Evolutionary conservation across 345 rosid species (phyloP), one percentile per base, ranked within the genome.

Genomic region (Hevea brasiliensis): DNA sequence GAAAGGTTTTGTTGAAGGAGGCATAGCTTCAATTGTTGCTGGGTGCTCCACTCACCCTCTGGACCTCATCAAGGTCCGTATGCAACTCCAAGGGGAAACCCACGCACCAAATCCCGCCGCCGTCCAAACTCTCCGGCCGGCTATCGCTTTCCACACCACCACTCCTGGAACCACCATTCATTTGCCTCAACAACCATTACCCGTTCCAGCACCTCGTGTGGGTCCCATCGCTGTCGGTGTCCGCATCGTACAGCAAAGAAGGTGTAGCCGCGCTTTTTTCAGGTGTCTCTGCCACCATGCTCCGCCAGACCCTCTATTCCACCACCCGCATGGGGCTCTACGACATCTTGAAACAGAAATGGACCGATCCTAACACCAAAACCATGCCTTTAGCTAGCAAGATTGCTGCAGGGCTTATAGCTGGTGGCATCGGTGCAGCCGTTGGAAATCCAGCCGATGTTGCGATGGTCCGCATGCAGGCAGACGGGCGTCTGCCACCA

Each of bases 391-490:
- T 90, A 27, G 4, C 75, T 1, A 74, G 78, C 1, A 90, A 90
- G 77, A 83, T 90, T 26, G 69, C 75, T 0, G 94, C 93, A 53
- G 98, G 98, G 0, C 80, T 87, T 15, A 82, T 88, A 35, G 96
- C 98, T 42, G 98, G 96, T 5, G 96, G 81, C 0, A 86, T 93
- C 35, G 98, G 98, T 2, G 97, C 96, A 0, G 87, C 90, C 4
- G 92, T 90, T 1, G 98, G 98, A 14, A 93, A 93, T 56, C 98
- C 98, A 0, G 97, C 98, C 0, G 98, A 93, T 54, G 92, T 93
- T n/a, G 91, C 96, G 0, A 90, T 90, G 96, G 98, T 93, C 41
- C 83, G 98, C 8, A 93, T 93, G 97, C 98, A 93, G 74, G 96
- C 94, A 6, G 98, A 93, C 65, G 98, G 96, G 0, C 88, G 96